Evolutionary conservation across 176 grass and related monocot genomes (phyloP), one percentile per base, ranked within the genome.

Genomic region (Musa beccarii): DNA sequence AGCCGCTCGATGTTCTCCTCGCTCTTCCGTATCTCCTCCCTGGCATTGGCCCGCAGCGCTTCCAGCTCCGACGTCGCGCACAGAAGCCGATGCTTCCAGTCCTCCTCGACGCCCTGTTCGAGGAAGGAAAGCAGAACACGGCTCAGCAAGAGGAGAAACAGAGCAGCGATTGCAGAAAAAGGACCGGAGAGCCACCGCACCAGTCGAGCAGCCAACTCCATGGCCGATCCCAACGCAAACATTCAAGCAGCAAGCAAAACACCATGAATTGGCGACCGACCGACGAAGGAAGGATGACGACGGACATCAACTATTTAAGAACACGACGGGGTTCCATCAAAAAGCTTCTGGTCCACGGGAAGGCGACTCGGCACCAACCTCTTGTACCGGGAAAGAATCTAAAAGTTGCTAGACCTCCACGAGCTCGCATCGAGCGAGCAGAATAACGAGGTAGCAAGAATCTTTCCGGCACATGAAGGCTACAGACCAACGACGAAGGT

Each of bases 1-100:
- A 97, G 71, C 78, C 89, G 86, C 74, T 82, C 64, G 71, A 93
- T 89, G 50, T 26, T 90, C 77, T 90, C 81, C 56, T 90, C 90
- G 64, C 84, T 93, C 77, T 77, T 82, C 83, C 75, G 79, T 0
- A 88, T 69, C 76, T 97, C 93, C 50, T 93, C 90, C 53, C 57
- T 89, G 11, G 80, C 78, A 17, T 69, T 85, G 15, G 25, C 49
- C 69, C 77, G 50, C 13, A 82, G 24, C n/a, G 68, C 72, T 59
- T 97, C 93, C 2, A 97, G 87, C 83, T 97, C 86, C 90, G 80
- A n/a, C 43, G 73, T 85, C 22, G 78, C 74, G 51, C 75, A 66
- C 19, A 85, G 21, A 26, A 93, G 80, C 52, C 68, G 90, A 75
- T 90, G 88, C 84, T 84, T 97, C 69, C 93, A 74, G 68, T 97